Conservation (phyloP, 139 green algal genomes). For the Chlorella sorokiniana region DNA sequence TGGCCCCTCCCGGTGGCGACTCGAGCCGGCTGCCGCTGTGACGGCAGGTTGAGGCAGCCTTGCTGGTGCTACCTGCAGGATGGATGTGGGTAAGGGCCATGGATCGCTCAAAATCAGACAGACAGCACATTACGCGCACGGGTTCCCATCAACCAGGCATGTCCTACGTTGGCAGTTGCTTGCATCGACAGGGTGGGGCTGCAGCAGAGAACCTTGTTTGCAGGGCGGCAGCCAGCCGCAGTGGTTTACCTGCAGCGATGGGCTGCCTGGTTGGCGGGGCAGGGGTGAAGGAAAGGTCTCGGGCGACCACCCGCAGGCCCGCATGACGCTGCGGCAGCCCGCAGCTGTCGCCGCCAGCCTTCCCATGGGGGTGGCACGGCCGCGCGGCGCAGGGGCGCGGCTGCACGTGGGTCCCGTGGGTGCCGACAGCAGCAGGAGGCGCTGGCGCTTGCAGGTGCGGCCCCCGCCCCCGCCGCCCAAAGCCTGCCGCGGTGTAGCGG, state of each 20-base stretch:
- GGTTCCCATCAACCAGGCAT: no score
- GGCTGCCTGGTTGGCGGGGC: background rate
- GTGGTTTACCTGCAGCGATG: background rate
- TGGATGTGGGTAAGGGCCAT: background rate
- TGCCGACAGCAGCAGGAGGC: conserved; percentile 6
- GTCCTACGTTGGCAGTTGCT: background rate
- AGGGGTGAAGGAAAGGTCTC: conserved; percentile 16
- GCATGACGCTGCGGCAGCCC: background rate
- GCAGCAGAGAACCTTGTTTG: background rate
- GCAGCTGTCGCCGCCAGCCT: conserved; percentile 12
- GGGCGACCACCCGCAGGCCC: background rate
- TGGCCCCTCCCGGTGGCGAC: background rate
- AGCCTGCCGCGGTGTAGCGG: background rate
- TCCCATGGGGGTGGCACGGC: background rate
- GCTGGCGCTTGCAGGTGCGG: conserved; percentile 9
- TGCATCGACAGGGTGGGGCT: background rate
- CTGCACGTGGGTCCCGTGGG: background rate
- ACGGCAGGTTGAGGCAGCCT: background rate
- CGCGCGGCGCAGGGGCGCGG: background rate
- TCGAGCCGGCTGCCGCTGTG: background rate
- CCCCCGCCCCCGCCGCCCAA: background rate
- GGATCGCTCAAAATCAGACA: no score
- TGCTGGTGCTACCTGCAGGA: conserved; percentile 1
- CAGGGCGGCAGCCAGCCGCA: background rate
- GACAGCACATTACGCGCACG: no score